A percentile compares a stretch with the other conserved stretches of the same genome.
Evolutionary conservation across 2,329 filamentous ascomycete genomes (phyloP).

Genomic region (Leptosphaerulina australis): DNA sequence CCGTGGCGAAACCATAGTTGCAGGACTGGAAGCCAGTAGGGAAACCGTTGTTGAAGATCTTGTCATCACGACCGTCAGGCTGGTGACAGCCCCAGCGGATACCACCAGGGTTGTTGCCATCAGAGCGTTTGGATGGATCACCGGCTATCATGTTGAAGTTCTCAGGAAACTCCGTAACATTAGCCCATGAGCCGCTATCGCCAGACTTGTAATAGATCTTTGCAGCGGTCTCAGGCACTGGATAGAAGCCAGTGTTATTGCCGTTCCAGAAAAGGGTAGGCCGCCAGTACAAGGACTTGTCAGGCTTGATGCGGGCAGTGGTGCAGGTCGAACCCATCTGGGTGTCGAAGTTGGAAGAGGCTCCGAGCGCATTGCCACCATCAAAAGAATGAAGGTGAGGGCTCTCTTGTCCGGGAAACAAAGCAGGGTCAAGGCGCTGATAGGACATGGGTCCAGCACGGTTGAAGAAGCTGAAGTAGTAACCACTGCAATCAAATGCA

Average conservation of each 20-base stretch:
- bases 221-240: slow-evolving; percentile 43
- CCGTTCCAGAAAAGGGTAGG: slow-evolving; percentile 47
- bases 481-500: slow-evolving; percentile 45
- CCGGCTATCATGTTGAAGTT: slow-evolving; percentile 48
- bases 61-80: slow-evolving; percentile 29
- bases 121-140: slow-evolving; percentile 37
- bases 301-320: slow-evolving; percentile 46
- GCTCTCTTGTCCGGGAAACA: slow-evolving; percentile 41
- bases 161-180: slow-evolving; percentile 46
- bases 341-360: slow-evolving; percentile 34
- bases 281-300: slow-evolving; percentile 49
- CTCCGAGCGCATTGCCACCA: slow-evolving; percentile 43
- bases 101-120: slow-evolving; percentile 38
- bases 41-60: slow-evolving; percentile 41
- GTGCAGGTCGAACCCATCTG: slow-evolving; percentile 43
- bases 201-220: slow-evolving; percentile 51
- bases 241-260: slow-evolving; percentile 45
- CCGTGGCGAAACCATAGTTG: slow-evolving; percentile 42
- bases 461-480: slow-evolving; percentile 50
- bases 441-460: slow-evolving; percentile 45
- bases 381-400: slow-evolving; percentile 49
- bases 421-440: slow-evolving; percentile 45
- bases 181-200: slow-evolving; percentile 41
- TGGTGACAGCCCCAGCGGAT: slow-evolving; percentile 44
- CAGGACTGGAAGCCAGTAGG: slow-evolving; percentile 48